Conservation (phyloP, 805 yeast species). For the Tetrapisispora pingtungensis region DNA sequence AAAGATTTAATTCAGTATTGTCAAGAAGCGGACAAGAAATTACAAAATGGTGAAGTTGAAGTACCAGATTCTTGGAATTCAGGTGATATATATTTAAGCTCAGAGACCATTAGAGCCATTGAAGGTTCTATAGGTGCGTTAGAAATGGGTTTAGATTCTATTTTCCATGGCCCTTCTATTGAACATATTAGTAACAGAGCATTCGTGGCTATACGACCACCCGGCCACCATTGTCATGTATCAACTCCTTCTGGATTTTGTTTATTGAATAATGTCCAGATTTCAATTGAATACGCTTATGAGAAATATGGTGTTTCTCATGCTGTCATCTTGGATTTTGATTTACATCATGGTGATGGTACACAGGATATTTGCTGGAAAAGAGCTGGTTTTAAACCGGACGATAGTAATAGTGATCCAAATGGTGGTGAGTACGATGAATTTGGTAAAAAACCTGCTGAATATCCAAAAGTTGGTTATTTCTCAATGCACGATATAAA, state of each 20-base stretch:
- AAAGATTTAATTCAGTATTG: slow-evolving; percentile 47
- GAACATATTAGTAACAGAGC: slow-evolving; percentile 35
- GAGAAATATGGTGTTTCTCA: slow-evolving; percentile 57
- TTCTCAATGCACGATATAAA: slow-evolving; percentile 79
- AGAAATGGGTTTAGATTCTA: slow-evolving; percentile 56
- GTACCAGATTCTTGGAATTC: slow-evolving; percentile 76
- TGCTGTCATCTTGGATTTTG: slow-evolving; percentile 74
- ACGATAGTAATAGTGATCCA: slow-evolving; percentile 25
- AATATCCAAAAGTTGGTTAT: slow-evolving; percentile 60
- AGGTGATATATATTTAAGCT: slow-evolving; percentile 69
- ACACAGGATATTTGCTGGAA: slow-evolving; percentile 81
- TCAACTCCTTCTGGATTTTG: slow-evolving; percentile 82
- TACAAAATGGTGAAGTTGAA: slow-evolving; percentile 47
- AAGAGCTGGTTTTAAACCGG: slow-evolving; percentile 38
- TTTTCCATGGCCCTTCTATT: slow-evolving; percentile 31
- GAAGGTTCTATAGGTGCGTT: slow-evolving; percentile 72
- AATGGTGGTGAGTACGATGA: slow-evolving; percentile 30
- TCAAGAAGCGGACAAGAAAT: slow-evolving; percentile 43
- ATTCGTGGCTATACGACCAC: slow-evolving; percentile 66
- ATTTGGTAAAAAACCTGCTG: slow-evolving; percentile 34
- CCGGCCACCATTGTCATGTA: slow-evolving; percentile 82
- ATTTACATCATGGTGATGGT: slow-evolving; percentile 85
- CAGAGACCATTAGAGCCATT: slow-evolving; percentile 56
- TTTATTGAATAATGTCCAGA: slow-evolving; percentile 68
- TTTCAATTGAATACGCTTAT: slow-evolving; percentile 69